Percentiles rank a stretch among this genome's conserved stretches.
These are phyloP conservation scores for Neofusicoccum laricinum DNA, from an alignment of 2,329 filamentous ascomycete species.

Conservation along the genomic window DNA sequence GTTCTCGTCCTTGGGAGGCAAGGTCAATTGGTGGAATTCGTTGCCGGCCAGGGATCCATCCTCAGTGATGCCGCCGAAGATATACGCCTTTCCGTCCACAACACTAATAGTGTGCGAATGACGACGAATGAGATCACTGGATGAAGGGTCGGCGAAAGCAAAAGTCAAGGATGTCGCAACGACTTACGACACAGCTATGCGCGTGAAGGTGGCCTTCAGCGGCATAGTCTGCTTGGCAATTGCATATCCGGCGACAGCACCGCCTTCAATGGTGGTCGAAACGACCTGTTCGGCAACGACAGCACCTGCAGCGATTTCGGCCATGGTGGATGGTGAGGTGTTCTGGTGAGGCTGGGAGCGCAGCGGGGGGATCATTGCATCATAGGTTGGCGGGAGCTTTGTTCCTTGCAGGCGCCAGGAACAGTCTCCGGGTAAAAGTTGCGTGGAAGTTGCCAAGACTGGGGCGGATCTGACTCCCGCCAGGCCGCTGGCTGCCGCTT, in stretches of 20 bases:
- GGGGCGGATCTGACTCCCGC: background rate
- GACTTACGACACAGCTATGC: constrained; percentile 38
- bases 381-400: background rate
- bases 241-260: constrained; percentile 39
- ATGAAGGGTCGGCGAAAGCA: constrained; percentile 16
- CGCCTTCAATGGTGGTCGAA: constrained; percentile 37
- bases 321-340: constrained; percentile 26
- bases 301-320: constrained; percentile 39
- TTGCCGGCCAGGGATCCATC: constrained; percentile 38
- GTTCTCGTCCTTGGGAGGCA: constrained; percentile 24
- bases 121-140: constrained; percentile 29
- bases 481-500: background rate
- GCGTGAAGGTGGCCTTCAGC: constrained; percentile 41
- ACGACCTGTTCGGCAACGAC: constrained; percentile 41
- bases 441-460: constrained; percentile 1
- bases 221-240: constrained; percentile 43
- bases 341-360: background rate
- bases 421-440: background rate
- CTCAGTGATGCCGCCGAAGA: constrained; percentile 42
- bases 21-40: constrained; percentile 42
- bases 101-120: constrained; percentile 41
- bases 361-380: background rate
- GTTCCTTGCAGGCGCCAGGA: constrained; percentile 3
- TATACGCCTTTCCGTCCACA: constrained; percentile 42
- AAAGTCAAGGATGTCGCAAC: constrained; percentile 28